phyloP scores from a whole-genome alignment of 352 stramenopile genomes.

The Phytophthora podocarpi region DNA sequence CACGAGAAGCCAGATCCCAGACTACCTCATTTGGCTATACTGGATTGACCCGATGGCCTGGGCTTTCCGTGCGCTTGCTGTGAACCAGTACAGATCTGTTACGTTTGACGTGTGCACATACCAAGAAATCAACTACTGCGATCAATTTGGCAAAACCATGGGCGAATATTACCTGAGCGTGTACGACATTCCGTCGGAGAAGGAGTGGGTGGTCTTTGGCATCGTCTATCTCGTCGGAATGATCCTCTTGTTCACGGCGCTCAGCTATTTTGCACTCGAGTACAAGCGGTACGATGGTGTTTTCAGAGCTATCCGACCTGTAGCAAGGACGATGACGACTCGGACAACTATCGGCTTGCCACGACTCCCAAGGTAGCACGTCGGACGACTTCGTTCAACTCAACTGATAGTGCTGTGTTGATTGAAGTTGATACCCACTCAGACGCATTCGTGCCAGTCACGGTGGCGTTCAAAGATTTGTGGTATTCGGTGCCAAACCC shows the following conservation, averaged over 20 bases:
- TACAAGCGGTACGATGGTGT: constrained; percentile 26
- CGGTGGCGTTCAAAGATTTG: constrained; percentile 8
- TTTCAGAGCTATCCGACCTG: constrained; percentile 13
- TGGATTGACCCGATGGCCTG: constrained; percentile 60
- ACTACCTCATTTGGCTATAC: constrained; percentile 57
- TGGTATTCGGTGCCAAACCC: constrained; percentile 15
- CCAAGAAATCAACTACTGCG: constrained; percentile 34
- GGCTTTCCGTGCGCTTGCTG: constrained; percentile 38
- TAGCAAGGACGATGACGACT: background rate
- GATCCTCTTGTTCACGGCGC: constrained; percentile 34
- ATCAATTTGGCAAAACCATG: constrained; percentile 32
- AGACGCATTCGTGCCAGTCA: constrained; percentile 19
- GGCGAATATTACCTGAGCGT: constrained; percentile 38
- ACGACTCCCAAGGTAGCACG: constrained; percentile 12
- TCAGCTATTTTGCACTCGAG: constrained; percentile 35
- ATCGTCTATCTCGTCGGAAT: constrained; percentile 39
- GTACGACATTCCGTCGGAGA: constrained; percentile 47
- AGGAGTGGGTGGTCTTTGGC: constrained; percentile 38
- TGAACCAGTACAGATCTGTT: constrained; percentile 46
- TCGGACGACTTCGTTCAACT: no score
- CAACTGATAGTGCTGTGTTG: background rate
- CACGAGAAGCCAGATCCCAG: constrained; percentile 40
- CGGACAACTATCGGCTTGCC: constrained; percentile 4
- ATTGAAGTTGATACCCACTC: background rate
- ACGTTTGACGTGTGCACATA: constrained; percentile 38